Evolutionary conservation across 768 basidiomycete genomes (phyloP), one percentile per base, ranked within the genome.

Genomic region (Trametes gibbosa): DNA sequence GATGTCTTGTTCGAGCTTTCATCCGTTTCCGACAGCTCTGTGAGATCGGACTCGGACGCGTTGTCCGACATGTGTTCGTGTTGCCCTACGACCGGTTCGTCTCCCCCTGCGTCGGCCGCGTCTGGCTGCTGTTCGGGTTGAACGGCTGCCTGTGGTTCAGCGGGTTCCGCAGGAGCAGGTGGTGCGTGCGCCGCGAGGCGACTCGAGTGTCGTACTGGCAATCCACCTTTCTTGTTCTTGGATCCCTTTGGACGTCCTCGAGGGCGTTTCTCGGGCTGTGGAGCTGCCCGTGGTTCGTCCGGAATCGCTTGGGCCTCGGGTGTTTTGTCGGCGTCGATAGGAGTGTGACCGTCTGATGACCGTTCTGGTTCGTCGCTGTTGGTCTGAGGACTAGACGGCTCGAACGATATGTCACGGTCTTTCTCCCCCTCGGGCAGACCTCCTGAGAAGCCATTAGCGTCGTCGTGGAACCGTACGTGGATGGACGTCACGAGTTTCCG

Each of bases 151-250:
- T 24, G 21, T 45, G 43, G 43, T 40, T 23, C 51, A 24, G 39
- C 51, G 16, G 51, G 37, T 13, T 13, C 35, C 25, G 19, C 51
- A 14, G 39, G 51, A 53, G 23, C 39, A 12, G 37, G 37, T 23
- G 23, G 21, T 23, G n/a, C 51, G 16, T 25, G 12, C 24, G 41
- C 41, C 16, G 39, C 21, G 27, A 35, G 37, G 9, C 41, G 51
- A 9, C 37, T 35, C 10, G 51, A 53, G 25, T 29, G 51, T 8
- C 39, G 51, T 21, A 35, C 25, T 19, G 51, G 51, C 37, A 40
- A 35, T 14, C 51, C 51, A 25, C 51, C 51, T n/a, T 53, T 40
- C 51, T 53, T 53, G 51, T 53, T 53, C 51, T 53, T 53, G 23
- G 51, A 53, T 21, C 51, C 51, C 37, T 53, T 53, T 3, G 51